A percentile compares a stretch with the other conserved stretches of the same genome.
Evolutionary conservation across 805 yeast species (phyloP).

Genomic region (Zygotorulaspora sp.): DNA sequence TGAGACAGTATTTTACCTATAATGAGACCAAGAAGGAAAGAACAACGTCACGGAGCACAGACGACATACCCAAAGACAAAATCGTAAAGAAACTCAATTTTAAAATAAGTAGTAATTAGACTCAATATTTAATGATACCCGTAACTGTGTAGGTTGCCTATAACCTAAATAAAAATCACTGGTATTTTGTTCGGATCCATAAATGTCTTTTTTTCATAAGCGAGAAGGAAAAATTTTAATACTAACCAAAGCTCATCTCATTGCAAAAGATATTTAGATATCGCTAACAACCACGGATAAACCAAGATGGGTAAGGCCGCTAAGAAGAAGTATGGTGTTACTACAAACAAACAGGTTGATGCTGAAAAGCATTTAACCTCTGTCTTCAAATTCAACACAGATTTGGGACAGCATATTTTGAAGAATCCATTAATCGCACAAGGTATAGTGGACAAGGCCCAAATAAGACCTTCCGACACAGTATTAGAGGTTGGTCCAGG

Average conservation of each 20-base stretch:
- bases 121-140: no score
- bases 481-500: constrained; percentile 99
- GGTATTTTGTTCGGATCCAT: no score
- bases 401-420: constrained; percentile 92
- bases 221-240: constrained; percentile 3
- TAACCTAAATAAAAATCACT: no score
- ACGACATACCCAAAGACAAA: constrained; percentile 22
- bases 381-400: constrained; percentile 95
- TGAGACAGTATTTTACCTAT: constrained; percentile 15
- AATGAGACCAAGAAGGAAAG: not conserved
- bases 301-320: constrained; percentile 57
- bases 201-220: not conserved
- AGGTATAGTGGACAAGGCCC: constrained; percentile 96
- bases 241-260: constrained; percentile 15
- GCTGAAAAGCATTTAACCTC: constrained; percentile 63
- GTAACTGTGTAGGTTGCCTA: no score
- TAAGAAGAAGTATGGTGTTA: constrained; percentile 55
- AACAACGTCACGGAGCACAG: constrained; percentile 18
- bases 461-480: constrained; percentile 83
- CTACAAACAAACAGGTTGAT: constrained; percentile 55
- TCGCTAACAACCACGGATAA: no score
- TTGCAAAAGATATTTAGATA: no score
- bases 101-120: constrained; percentile 15
- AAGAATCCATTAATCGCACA: constrained; percentile 96
- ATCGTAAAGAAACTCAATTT: constrained; percentile 22